Evolutionary conservation across 495 filamentous ascomycete genomes (phyloP), one percentile per base, ranked within the genome.

Genomic region (Neurospora sp.): DNA sequence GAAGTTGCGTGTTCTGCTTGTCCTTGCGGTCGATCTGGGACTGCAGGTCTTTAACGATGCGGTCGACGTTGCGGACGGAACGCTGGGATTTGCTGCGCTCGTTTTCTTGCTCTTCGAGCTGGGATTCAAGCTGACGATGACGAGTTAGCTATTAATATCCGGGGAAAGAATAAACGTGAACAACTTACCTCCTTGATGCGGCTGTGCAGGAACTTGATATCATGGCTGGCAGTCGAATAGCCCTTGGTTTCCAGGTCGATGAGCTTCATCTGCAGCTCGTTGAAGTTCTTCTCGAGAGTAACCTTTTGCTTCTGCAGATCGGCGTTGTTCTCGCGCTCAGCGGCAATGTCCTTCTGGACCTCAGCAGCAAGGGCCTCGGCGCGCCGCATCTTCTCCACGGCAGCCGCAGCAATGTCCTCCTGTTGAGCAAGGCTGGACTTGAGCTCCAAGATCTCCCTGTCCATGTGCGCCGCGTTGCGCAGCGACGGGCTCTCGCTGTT

Each of bases 201-300:
- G 76, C 94, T 94, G 84, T 97, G 92, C 79, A 98, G 84, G 86
- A 98, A 99, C 75, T 94, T 90, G 74, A 98, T 93, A 82, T 99
- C 96, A 74, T 98, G 93, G 78, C 94, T 96, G 62, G 92, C 93
- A 73, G 88, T 95, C 37, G 94, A 94, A 82, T 97, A 98, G 71
- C 94, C 93, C 87, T 98, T 98, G 35, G 96, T 99, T 82, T 99
- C 96, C 62, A 99, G 83, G 75, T 98, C 96, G 49, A 99, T 91
- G 66, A 96, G 89, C 74, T 90, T 89, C 37, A 98, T 86, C 82
- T 99, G 96, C 60, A 95, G 84, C 81, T 99, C 96, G 84, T 94
- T 98, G 72, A 96, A 86, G 37, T 88, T 86, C 84, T 98, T 98
- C 83, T 98, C 96, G 54, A 99, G 83, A 0, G 87, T 88, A 1